A percentile compares a stretch with the other conserved stretches of the same genome.
Evolutionary conservation across 2,329 filamentous ascomycete species (phyloP).

Genomic region (Botrytis aclada): DNA sequence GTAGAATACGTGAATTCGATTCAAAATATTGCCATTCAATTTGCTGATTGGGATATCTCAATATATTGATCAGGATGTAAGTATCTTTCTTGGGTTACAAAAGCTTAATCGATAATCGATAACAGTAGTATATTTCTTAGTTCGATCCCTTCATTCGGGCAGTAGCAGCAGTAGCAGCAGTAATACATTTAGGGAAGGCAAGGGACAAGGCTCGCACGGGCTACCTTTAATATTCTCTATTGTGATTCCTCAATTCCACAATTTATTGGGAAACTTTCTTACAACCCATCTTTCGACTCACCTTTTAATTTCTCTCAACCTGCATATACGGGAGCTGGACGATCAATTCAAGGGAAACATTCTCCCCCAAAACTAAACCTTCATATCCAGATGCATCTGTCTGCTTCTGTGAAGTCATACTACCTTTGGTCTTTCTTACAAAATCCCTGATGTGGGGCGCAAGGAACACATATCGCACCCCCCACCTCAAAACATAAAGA

Average conservation of each 20-base stretch:
- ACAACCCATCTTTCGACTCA: background rate
- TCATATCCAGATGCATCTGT: slow-evolving; percentile 39
- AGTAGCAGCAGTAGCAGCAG: background rate
- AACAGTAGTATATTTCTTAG: background rate
- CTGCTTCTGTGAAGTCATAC: slow-evolving; percentile 35
- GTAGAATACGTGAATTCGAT: background rate
- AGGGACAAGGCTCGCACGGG: slow-evolving; percentile 4
- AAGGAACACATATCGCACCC: slow-evolving; percentile 31
- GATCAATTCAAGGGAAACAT: background rate
- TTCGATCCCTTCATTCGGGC: background rate
- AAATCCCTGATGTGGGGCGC: slow-evolving; percentile 39
- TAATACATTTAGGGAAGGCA: background rate
- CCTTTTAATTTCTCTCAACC: background rate
- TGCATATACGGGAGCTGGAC: background rate
- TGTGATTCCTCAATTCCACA: background rate
- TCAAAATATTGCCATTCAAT: background rate
- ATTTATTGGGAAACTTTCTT: slow-evolving; percentile 12
- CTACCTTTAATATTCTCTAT: background rate
- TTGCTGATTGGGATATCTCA: background rate
- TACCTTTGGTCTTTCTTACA: slow-evolving; percentile 37
- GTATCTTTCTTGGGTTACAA: background rate
- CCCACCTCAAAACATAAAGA: slow-evolving; percentile 26
- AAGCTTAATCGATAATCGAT: background rate
- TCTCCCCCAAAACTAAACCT: background rate
- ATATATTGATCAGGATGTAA: background rate